A percentile compares a stretch with the other conserved stretches of the same genome.
Evolutionary conservation across 805 yeast genomes (phyloP).

Genomic region (Clavispora asparagi): DNA sequence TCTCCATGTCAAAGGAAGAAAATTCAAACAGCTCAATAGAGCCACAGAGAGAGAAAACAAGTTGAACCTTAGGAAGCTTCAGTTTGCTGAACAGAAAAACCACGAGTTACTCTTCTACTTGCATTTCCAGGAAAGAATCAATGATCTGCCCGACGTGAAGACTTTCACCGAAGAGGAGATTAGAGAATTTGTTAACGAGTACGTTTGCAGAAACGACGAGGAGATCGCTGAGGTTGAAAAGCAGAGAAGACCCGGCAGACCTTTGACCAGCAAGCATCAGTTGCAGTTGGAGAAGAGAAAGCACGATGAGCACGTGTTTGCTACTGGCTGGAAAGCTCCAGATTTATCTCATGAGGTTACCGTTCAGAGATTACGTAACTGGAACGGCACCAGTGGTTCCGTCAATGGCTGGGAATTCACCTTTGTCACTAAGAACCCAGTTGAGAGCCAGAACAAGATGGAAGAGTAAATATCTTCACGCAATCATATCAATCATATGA

Average conservation of each 20-base stretch:
- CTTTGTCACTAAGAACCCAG: constrained; percentile 22
- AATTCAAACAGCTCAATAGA: constrained; percentile 74
- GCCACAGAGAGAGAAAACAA: constrained; percentile 85
- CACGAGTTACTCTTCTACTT: constrained; percentile 54
- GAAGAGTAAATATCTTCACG: not conserved
- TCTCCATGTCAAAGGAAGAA: constrained; percentile 85
- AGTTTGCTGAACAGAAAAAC: constrained; percentile 53
- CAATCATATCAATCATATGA: not conserved
- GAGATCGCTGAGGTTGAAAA: constrained; percentile 60
- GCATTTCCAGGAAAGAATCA: constrained; percentile 49
- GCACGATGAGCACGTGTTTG: constrained; percentile 56
- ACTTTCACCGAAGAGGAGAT: constrained; percentile 54
- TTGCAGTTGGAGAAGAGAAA: constrained; percentile 56
- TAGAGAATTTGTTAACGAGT: constrained; percentile 55
- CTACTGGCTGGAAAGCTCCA: constrained; percentile 67
- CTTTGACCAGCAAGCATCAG: constrained; percentile 68
- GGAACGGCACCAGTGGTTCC: constrained; percentile 86
- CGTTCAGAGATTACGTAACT: constrained; percentile 55
- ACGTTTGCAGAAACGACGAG: constrained; percentile 64
- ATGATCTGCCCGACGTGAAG: constrained; percentile 21
- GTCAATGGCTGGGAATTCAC: constrained; percentile 55
- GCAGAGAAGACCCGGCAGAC: constrained; percentile 83
- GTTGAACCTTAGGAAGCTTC: constrained; percentile 53
- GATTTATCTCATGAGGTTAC: constrained; percentile 59
- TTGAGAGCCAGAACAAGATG: not conserved